phyloP scores from a whole-genome alignment of 768 basidiomycete species.

The Phlebiopsis flavidoalba region DNA sequence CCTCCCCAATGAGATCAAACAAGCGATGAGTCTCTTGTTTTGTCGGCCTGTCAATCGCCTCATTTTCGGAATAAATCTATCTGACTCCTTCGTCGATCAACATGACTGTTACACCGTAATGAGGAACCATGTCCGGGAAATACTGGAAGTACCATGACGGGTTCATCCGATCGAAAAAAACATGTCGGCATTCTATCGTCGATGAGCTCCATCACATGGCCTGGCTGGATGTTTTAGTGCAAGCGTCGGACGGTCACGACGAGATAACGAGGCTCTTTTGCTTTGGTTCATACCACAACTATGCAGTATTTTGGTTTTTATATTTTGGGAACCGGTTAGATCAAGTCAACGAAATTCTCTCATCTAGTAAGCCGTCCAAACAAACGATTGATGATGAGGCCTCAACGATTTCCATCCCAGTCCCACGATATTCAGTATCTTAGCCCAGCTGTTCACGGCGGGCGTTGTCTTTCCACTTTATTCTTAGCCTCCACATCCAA shows the following conservation, averaged over 20 bases:
- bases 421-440: slow-evolving; percentile 4
- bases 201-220: slow-evolving; percentile 4
- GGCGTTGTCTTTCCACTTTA: slow-evolving; percentile 10
- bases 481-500: slow-evolving; percentile 6
- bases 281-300: slow-evolving; percentile 14
- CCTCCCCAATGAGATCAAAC: not conserved
- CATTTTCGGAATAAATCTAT: not conserved
- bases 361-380: not conserved
- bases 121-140: not conserved
- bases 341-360: not conserved
- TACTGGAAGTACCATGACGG: slow-evolving; percentile 12
- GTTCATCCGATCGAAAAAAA: not conserved
- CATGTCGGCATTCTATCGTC: slow-evolving; percentile 1
- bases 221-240: slow-evolving; percentile 8
- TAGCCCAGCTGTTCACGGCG: slow-evolving; percentile 8
- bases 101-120: slow-evolving; percentile 2
- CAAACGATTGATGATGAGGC: not conserved
- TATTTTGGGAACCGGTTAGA: slow-evolving; percentile 10
- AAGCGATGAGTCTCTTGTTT: not conserved
- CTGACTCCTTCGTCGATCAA: slow-evolving; percentile 3
- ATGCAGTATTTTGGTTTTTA: slow-evolving; percentile 1
- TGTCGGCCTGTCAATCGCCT: not conserved
- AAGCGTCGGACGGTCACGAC: slow-evolving; percentile 9
- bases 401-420: not conserved
- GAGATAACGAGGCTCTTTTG: slow-evolving; percentile 9